Percentiles rank a stretch among this genome's conserved stretches.
phyloP scores from a whole-genome alignment of 164 flowering plant species.

The Vitis rupestris region DNA sequence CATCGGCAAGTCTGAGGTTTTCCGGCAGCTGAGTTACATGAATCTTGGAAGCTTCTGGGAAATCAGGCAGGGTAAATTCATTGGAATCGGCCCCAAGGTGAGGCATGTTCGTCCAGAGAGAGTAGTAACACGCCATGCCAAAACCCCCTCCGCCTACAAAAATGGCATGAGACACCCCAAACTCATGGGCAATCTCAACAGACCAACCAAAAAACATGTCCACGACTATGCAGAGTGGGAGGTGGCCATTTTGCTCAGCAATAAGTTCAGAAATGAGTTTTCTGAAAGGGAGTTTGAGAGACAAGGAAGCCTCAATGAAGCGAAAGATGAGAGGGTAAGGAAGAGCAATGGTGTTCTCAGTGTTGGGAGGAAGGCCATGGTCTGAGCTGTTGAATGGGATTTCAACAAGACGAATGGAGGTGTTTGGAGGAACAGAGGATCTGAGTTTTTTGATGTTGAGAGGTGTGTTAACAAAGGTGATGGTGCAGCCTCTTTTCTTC shows the following conservation, averaged over 20 bases:
- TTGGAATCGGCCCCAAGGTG: slow-evolving; percentile 5
- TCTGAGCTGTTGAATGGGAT: slow-evolving; percentile 45
- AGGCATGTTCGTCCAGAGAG: slow-evolving; percentile 41
- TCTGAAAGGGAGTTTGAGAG: slow-evolving; percentile 33
- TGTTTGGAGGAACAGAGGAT: slow-evolving; percentile 28
- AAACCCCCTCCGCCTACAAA: slow-evolving; percentile 41
- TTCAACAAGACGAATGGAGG: slow-evolving; percentile 38
- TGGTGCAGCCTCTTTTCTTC: slow-evolving; percentile 16
- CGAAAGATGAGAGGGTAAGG: slow-evolving; percentile 27
- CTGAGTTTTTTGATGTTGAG: slow-evolving; percentile 41
- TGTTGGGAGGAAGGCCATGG: slow-evolving; percentile 51
- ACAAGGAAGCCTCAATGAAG: slow-evolving; percentile 27
- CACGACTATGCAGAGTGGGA: slow-evolving; percentile 28
- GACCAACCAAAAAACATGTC: slow-evolving; percentile 49
- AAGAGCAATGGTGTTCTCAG: slow-evolving; percentile 45
- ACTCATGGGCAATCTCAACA: slow-evolving; percentile 30
- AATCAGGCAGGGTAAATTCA: slow-evolving; percentile 42
- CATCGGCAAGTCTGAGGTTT: slow-evolving; percentile 23
- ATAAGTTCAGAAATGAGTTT: slow-evolving; percentile 18
- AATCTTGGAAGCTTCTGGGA: slow-evolving; percentile 36
- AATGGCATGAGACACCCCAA: slow-evolving; percentile 35
- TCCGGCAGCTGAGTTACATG: slow-evolving; percentile 37
- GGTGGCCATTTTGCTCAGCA: background rate
- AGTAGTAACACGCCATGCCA: slow-evolving; percentile 43
- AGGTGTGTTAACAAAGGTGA: slow-evolving; percentile 47